Percentiles rank a stretch among this genome's conserved stretches.
Evolutionary conservation across 177 flowering plant genomes (phyloP).

Genomic region (Vitis hybrid): DNA sequence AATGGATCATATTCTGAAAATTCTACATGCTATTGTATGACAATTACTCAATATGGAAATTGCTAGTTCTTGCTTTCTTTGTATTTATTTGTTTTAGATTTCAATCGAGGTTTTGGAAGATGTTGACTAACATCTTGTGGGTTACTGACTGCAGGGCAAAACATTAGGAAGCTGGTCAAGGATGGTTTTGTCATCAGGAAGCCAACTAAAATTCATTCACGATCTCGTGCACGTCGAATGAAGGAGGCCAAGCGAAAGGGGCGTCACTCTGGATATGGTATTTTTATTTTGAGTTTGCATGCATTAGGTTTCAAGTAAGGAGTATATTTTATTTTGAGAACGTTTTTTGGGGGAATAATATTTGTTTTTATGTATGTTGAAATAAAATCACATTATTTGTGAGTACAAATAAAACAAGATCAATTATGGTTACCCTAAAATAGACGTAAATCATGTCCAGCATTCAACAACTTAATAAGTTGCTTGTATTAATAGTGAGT

Average conservation of each 20-base stretch:
- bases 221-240: constrained; percentile 76
- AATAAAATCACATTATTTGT: no score
- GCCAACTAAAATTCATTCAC: constrained; percentile 79
- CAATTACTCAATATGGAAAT: not conserved
- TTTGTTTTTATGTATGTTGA: no score
- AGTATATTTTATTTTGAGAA: not conserved
- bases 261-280: constrained; percentile 82
- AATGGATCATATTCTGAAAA: no score
- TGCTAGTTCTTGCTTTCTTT: not conserved
- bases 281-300: not conserved
- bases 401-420: no score
- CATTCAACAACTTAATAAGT: no score
- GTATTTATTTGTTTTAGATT: not conserved
- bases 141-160: constrained; percentile 50
- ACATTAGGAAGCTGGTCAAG: constrained; percentile 69
- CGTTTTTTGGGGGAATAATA: not conserved
- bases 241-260: constrained; percentile 83
- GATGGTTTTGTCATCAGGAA: constrained; percentile 80
- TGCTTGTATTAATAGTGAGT: no score
- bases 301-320: not conserved
- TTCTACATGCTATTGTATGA: no score
- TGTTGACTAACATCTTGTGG: not conserved
- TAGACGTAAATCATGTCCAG: no score
- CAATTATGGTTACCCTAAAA: no score
- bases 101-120: no score